Percentiles rank a stretch among this genome's conserved stretches.
Evolutionary conservation across 2,329 filamentous ascomycete species (phyloP).

Genomic region (Aspergillus sp.): DNA sequence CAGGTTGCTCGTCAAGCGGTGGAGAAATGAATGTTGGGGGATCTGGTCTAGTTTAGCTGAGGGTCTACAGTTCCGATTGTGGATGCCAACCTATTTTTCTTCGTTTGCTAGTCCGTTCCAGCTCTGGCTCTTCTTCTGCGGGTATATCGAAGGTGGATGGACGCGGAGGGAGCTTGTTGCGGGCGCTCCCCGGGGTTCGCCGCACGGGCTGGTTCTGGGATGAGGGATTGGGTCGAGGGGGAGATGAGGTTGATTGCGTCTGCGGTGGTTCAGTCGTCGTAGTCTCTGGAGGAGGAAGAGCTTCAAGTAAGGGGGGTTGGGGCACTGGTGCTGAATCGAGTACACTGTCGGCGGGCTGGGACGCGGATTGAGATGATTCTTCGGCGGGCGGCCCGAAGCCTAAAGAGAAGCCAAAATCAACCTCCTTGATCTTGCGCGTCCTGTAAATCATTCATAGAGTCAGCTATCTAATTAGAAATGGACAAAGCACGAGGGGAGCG

Average conservation of each 20-base stretch:
- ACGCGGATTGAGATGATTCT: conserved; percentile 24
- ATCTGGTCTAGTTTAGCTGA: conserved; percentile 1
- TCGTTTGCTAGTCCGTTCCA: conserved; percentile 31
- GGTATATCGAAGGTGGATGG: conserved; percentile 40
- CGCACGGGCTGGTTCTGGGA: conserved; percentile 13
- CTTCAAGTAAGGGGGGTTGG: conserved; percentile 19
- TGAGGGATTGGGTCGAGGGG: conserved; percentile 10
- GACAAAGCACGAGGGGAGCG: conserved; percentile 21
- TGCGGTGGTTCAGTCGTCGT: conserved; percentile 11
- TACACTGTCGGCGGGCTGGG: conserved; percentile 23
- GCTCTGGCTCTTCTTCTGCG: conserved; percentile 28
- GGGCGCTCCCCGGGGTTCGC: conserved; percentile 33
- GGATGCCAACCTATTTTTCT: conserved; percentile 33
- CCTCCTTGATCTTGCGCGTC: conserved; percentile 47
- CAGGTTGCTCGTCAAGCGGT: neutral
- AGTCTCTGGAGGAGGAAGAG: conserved; percentile 16
- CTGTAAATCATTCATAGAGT: conserved; percentile 30
- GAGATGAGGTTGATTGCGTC: conserved; percentile 12
- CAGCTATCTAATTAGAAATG: conserved; percentile 17
- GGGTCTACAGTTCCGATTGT: neutral
- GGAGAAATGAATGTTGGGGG: neutral
- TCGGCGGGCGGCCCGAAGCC: conserved; percentile 28
- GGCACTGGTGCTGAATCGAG: conserved; percentile 18
- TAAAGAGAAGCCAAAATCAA: conserved; percentile 53
- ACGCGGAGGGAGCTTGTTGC: conserved; percentile 30